phyloP scores from a whole-genome alignment of 1,284 basidiomycete species.

The Ganoderma lingzhi region DNA sequence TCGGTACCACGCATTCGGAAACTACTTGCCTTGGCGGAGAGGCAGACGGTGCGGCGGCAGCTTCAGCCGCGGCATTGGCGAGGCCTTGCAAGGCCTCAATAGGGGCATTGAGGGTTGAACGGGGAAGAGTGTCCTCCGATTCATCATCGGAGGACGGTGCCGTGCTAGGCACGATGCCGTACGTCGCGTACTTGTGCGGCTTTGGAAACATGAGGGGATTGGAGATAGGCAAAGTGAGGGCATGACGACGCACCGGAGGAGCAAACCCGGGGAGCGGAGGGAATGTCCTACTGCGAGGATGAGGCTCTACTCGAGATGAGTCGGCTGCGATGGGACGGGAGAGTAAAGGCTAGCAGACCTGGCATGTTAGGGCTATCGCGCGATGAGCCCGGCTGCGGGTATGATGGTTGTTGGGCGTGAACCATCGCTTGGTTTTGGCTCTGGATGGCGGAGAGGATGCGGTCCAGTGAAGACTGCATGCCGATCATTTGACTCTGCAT shows the following conservation, averaged over 20 bases:
- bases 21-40: conserved; percentile 28
- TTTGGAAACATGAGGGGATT: conserved; percentile 31
- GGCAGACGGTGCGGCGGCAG: conserved; percentile 72
- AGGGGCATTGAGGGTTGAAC: conserved; percentile 85
- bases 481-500: conserved; percentile 93
- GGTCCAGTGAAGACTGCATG: conserved; percentile 85
- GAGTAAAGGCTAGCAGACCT: conserved; percentile 35
- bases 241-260: conserved; percentile 72
- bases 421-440: conserved; percentile 47
- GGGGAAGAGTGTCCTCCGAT: conserved; percentile 85
- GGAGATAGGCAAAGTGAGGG: conserved; percentile 15
- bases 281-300: conserved; percentile 52
- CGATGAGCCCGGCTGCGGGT: conserved; percentile 34
- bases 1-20: conserved; percentile 5
- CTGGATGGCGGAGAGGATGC: conserved; percentile 77
- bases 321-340: conserved; percentile 40
- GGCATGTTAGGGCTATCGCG: conserved; percentile 33
- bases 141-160: conserved; percentile 88
- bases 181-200: conserved; percentile 86
- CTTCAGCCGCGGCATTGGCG: conserved; percentile 93
- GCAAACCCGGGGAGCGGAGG: conserved; percentile 90
- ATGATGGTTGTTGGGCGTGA: conserved; percentile 18
- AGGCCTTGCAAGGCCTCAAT: conserved; percentile 93
- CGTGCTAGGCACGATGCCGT: conserved; percentile 86
- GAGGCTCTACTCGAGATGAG: conserved; percentile 36